These are phyloP conservation scores for Sclerotinia subarctica DNA, from an alignment of 2,329 filamentous ascomycete species.

Conservation along the genomic window DNA sequence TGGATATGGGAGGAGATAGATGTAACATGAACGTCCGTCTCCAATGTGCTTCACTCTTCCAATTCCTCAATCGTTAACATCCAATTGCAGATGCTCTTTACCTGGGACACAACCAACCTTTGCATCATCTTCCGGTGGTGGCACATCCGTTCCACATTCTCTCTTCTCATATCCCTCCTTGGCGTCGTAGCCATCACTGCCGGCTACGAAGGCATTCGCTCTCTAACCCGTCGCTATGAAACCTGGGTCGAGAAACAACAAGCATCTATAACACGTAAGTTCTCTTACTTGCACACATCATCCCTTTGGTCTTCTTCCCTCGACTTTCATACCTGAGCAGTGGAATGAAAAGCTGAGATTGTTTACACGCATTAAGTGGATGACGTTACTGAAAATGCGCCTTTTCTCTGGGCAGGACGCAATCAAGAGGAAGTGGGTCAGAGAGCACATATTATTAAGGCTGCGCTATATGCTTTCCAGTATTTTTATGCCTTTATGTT, in stretches of 20 bases:
- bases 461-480: conserved; percentile 81
- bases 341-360: conserved; percentile 33
- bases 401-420: conserved; percentile 70
- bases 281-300: conserved; percentile 15
- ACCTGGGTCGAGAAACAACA: conserved; percentile 37
- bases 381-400: conserved; percentile 57
- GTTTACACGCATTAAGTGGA: conserved; percentile 26
- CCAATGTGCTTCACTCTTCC: not conserved
- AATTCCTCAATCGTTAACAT: not conserved
- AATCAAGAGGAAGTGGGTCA: conserved; percentile 59
- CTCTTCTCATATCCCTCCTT: conserved; percentile 77
- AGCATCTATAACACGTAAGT: conserved; percentile 36
- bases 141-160: conserved; percentile 73
- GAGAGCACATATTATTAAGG: conserved; percentile 74
- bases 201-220: conserved; percentile 89
- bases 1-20: conserved; percentile 53
- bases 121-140: conserved; percentile 94
- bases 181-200: conserved; percentile 79
- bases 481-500: conserved; percentile 99
- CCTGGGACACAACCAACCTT: conserved; percentile 88
- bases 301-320: conserved; percentile 12
- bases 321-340: conserved; percentile 19
- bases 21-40: conserved; percentile 86
- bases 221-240: conserved; percentile 75
- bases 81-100: conserved; percentile 85